These are phyloP conservation scores for Kluyveromyces lactis DNA, from an alignment of 805 yeast genomes.

Conservation along the genomic window DNA sequence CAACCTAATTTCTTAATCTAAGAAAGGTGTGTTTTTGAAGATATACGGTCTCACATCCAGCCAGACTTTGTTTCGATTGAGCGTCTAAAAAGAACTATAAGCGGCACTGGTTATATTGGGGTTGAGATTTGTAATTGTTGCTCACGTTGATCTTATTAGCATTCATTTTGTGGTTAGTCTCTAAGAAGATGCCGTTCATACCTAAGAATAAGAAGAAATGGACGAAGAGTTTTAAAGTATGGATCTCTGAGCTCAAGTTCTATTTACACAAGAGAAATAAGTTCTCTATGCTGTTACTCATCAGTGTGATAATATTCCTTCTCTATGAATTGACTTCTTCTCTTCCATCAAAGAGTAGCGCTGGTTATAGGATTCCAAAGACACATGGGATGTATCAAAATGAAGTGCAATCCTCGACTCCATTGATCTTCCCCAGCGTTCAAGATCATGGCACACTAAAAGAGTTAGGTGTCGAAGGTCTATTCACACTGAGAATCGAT, in stretches of 20 bases:
- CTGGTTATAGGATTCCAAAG: constrained; percentile 18
- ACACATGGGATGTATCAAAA: constrained; percentile 38
- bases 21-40: no score
- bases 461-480: constrained; percentile 43
- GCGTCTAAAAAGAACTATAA: no score
- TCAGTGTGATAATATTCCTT: constrained; percentile 7
- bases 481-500: constrained; percentile 43
- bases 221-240: constrained; percentile 8
- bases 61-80: no score
- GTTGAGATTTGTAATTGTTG: neutral
- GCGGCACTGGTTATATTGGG: no score
- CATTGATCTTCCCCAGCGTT: constrained; percentile 63
- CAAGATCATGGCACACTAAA: constrained; percentile 58
- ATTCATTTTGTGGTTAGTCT: constrained; percentile 8
- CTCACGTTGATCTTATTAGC: constrained; percentile 4
- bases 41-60: no score
- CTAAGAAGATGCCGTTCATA: constrained; percentile 14
- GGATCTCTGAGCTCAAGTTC: neutral
- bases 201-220: constrained; percentile 13
- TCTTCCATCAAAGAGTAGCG: constrained; percentile 7
- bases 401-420: constrained; percentile 42
- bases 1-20: no score
- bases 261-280: neutral
- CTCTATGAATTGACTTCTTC: constrained; percentile 17
- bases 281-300: neutral